Percentiles rank a stretch among this genome's conserved stretches.
Conservation (phyloP, 495 filamentous ascomycete genomes). For the Hypoxylon trugodes region DNA sequence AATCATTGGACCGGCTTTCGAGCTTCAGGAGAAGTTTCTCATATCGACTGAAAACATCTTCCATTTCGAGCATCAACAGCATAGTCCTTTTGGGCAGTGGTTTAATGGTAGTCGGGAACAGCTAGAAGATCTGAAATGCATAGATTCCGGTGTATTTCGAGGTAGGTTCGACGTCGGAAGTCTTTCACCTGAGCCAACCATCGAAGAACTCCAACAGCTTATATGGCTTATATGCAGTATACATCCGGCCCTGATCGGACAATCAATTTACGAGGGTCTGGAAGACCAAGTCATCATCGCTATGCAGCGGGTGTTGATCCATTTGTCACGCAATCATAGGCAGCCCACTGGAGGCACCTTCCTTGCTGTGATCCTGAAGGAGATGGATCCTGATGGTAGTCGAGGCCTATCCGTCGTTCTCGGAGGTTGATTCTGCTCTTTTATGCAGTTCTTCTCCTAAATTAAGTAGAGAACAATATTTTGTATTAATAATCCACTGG, state of each 20-base stretch:
- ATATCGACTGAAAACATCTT: conserved; percentile 45
- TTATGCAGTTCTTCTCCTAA: no score
- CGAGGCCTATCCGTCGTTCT: no score
- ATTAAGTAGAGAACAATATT: no score
- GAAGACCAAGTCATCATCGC: conserved; percentile 36
- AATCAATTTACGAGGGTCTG: no score
- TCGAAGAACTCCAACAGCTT: conserved; percentile 27
- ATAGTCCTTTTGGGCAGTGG: background rate
- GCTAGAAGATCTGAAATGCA: conserved; percentile 38
- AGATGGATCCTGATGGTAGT: no score
- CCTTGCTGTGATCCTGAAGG: no score
- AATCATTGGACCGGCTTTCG: conserved; percentile 39
- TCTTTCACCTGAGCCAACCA: conserved; percentile 31
- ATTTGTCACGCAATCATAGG: background rate
- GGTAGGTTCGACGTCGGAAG: conserved; percentile 41
- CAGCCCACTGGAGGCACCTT: no score
- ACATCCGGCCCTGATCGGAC: conserved; percentile 36
- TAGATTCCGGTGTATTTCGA: conserved; percentile 42
- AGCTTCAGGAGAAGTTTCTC: conserved; percentile 43
- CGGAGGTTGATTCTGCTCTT: no score
- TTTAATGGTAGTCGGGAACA: background rate
- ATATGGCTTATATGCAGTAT: conserved; percentile 35
- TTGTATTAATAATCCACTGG: no score
- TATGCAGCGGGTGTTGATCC: conserved; percentile 40
- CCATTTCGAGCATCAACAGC: conserved; percentile 33